phyloP scores from a whole-genome alignment of 345 rosid species.

The Hypericum perforatum region DNA sequence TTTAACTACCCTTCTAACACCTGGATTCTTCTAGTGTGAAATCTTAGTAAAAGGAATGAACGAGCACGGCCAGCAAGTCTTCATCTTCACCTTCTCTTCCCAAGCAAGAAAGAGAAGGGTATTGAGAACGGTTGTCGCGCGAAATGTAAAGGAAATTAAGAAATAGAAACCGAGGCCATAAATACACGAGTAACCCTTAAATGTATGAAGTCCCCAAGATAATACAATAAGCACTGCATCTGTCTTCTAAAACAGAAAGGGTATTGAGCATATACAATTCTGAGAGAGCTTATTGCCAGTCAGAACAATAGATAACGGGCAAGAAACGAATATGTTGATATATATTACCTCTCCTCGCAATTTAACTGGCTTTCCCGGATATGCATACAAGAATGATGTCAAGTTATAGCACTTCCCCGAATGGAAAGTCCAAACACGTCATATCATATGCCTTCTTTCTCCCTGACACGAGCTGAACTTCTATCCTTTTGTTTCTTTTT shows the following conservation, averaged over 20 bases:
- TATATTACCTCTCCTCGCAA: conserved; percentile 34
- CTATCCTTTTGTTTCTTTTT: conserved; percentile 29
- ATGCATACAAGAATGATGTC: conserved; percentile 16
- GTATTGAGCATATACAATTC: conserved; percentile 26
- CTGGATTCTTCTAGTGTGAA: too few species aligned
- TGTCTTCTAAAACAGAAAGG: not conserved
- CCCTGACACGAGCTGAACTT: conserved; percentile 26
- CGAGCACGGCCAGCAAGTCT: too few species aligned
- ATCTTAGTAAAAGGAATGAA: too few species aligned
- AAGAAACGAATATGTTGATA: conserved; percentile 25
- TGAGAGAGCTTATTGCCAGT: conserved; percentile 24
- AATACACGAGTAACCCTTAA: not conserved
- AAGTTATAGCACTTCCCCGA: conserved; percentile 21
- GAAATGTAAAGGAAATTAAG: too few species aligned
- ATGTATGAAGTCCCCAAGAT: conserved; percentile 4
- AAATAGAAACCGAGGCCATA: conserved; percentile 1
- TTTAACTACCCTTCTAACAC: too few species aligned
- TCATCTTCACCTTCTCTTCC: too few species aligned
- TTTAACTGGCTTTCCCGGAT: conserved; percentile 24
- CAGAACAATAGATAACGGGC: conserved; percentile 14
- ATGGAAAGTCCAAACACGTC: conserved; percentile 11
- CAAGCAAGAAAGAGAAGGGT: too few species aligned
- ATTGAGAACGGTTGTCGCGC: too few species aligned
- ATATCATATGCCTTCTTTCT: conserved; percentile 19
- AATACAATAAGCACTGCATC: conserved; percentile 10